phyloP scores from a whole-genome alignment of 2,329 filamentous ascomycete species.

The Periconia macrospinosa region DNA sequence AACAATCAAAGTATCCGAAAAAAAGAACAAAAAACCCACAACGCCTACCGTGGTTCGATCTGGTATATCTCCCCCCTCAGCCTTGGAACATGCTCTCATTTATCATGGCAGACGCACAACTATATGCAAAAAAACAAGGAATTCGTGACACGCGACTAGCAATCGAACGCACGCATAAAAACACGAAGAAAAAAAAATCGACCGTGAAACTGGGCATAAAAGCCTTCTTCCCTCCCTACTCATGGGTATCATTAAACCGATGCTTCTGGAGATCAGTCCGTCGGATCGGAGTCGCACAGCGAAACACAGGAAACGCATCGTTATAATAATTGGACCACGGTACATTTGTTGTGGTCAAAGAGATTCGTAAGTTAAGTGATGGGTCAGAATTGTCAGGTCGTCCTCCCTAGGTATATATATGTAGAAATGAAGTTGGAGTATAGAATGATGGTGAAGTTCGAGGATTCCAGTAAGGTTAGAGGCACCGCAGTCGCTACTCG shows the following conservation, averaged over 20 bases:
- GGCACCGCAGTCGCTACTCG: neutral
- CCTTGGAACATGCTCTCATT: neutral
- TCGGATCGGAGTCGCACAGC: slow-evolving; percentile 16
- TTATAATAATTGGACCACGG: slow-evolving; percentile 6
- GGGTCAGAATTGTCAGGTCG: slow-evolving; percentile 14
- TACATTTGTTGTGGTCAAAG: slow-evolving; percentile 9
- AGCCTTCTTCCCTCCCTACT: slow-evolving; percentile 19
- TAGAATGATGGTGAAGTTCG: neutral
- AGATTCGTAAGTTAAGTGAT: slow-evolving; percentile 14
- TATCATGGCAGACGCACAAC: neutral
- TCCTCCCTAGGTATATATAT: slow-evolving; percentile 5
- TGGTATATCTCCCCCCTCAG: slow-evolving; percentile 7
- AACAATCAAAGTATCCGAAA: neutral
- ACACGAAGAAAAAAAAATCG: slow-evolving; percentile 7
- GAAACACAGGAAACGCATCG: slow-evolving; percentile 7
- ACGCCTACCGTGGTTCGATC: slow-evolving; percentile 5
- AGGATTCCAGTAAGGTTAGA: neutral
- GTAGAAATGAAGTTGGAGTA: neutral
- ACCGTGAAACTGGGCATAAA: slow-evolving; percentile 13
- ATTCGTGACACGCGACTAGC: slow-evolving; percentile 1
- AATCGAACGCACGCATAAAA: neutral
- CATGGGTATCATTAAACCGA: slow-evolving; percentile 33
- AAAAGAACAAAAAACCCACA: slow-evolving; percentile 4
- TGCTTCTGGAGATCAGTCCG: slow-evolving; percentile 16
- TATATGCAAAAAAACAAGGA: neutral